A percentile compares a stretch with the other conserved stretches of the same genome.
These are phyloP conservation scores for Diplosphaera chodatii DNA, from an alignment of 139 green algal genomes.

Conservation along the genomic window DNA sequence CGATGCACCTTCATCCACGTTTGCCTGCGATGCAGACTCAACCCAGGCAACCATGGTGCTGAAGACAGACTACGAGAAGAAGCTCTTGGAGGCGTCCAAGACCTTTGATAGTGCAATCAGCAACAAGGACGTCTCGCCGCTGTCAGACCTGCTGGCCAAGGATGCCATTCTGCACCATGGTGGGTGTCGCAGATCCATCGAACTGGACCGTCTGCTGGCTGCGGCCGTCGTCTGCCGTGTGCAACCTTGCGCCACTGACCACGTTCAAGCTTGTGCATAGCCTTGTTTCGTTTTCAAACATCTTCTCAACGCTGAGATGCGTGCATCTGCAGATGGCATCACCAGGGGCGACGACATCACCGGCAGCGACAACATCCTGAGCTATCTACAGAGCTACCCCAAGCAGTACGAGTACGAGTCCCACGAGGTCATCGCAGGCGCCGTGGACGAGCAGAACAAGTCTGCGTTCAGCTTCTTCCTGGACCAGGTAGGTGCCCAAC, in stretches of 20 bases:
- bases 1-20: too few relatives aligned
- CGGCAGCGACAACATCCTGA: background rate
- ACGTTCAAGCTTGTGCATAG: too few relatives aligned
- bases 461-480: background rate
- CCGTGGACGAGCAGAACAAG: background rate
- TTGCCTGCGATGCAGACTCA: too few relatives aligned
- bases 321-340: conserved; percentile 1
- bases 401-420: background rate
- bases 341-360: background rate
- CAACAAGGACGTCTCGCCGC: background rate
- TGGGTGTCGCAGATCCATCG: background rate
- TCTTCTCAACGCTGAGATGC: too few relatives aligned
- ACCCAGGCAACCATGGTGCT: background rate
- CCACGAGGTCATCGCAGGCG: background rate
- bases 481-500: background rate
- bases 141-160: background rate
- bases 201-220: too few relatives aligned
- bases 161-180: background rate
- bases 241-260: background rate
- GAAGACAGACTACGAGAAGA: background rate
- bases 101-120: background rate
- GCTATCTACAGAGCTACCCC: background rate
- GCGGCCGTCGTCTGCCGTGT: too few relatives aligned
- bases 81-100: background rate
- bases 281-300: too few relatives aligned